Percentiles rank a stretch among this genome's conserved stretches.
phyloP scores from a whole-genome alignment of 2,329 filamentous ascomycete genomes.

The Fusarium papillatum region DNA sequence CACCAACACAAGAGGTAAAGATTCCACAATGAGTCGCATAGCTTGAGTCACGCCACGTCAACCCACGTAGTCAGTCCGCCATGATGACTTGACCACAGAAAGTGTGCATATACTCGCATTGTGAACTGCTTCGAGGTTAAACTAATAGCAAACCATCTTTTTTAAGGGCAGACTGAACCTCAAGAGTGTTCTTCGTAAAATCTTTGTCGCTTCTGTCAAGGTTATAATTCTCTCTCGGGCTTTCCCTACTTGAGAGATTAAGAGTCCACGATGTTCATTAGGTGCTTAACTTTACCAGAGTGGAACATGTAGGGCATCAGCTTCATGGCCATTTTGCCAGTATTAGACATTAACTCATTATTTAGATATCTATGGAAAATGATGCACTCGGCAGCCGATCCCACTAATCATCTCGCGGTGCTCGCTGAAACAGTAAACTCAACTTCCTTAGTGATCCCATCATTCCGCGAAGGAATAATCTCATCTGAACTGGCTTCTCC shows the following conservation, averaged over 20 bases:
- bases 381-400: too few species aligned
- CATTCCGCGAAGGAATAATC: constrained; percentile 20
- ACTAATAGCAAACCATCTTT: too few species aligned
- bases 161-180: background rate
- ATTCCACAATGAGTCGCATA: too few species aligned
- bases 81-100: too few species aligned
- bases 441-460: constrained; percentile 36
- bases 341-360: constrained; percentile 9
- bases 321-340: background rate
- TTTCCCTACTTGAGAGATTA: background rate
- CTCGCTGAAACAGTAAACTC: constrained; percentile 34
- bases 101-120: too few species aligned
- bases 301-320: background rate
- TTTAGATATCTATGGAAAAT: background rate
- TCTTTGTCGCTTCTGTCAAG: background rate
- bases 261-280: background rate
- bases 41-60: too few species aligned
- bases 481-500: constrained; percentile 38
- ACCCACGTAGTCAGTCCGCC: too few species aligned
- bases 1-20: too few species aligned
- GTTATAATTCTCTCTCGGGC: background rate
- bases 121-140: too few species aligned
- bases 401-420: background rate
- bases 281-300: too few species aligned
- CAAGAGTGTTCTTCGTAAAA: background rate